Evolutionary conservation across 2,329 filamentous ascomycete species (phyloP), one percentile per base, ranked within the genome.

Genomic region (Dactylellina leptospora): DNA sequence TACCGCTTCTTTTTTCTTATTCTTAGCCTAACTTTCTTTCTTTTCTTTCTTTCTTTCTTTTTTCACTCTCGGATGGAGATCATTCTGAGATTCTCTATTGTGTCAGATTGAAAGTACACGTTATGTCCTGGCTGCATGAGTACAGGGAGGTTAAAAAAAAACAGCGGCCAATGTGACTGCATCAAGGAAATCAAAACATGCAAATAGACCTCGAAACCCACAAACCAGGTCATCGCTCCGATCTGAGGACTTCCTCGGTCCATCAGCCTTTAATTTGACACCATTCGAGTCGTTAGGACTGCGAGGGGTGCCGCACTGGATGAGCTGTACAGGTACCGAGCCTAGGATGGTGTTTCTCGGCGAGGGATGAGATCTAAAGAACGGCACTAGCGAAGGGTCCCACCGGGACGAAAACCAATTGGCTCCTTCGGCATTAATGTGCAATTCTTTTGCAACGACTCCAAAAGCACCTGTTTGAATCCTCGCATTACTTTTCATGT

Each of bases 321-420:
- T 2, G 13, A 27, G 10, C 11, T 44, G 63, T 70, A 69, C 56
- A 22, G 40, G 50, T 70, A 70, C 64, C 30, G 42, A 25, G 18
- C 20, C 20, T 18, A 23, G 18, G 25, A 22, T 50, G 42, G 22
- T 23, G 16, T 42, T 30, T 50, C 23, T 36, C 28, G 27, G 4
- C 22, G 51, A 36, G 18, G 16, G 27, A 27, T 50, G n/a, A 16
- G 54, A 36, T 4, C 18, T 48, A 27, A 45, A 42, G 20, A 51
- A 45, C 30, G 30, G 40, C 55, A 50, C 63, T 69, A 69, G 48
- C 55, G 48, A 62, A 22, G 42, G 47, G 28, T 27, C 20, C 18
- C 16, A 20, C 36, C 64, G 55, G 64, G 64, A 70, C 16, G 33
- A 40, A 61, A 70, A 70, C 64, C 64, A 70, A 70, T 70, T 70